Conservation (phyloP, 225 moss, liverwort and hornwort species). For the Pseudisothecium myosuroides region DNA sequence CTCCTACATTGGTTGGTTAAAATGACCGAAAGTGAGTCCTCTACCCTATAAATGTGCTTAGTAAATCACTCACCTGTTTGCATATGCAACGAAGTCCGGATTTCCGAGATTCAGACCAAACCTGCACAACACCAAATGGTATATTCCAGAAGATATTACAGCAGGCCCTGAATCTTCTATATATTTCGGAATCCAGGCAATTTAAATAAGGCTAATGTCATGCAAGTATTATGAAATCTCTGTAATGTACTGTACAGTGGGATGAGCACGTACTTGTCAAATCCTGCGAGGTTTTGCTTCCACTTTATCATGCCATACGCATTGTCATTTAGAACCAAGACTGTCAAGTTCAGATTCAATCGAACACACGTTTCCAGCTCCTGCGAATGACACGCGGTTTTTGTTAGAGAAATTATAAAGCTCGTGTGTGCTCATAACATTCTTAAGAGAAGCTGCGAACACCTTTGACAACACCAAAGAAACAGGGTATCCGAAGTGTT, state of each 20-base stretch:
- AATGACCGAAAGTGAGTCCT: not conserved
- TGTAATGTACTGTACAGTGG: not conserved
- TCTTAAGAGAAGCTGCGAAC: not conserved
- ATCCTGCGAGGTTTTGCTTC: slow-evolving; percentile 70
- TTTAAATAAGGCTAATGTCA: not conserved
- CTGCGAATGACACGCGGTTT: slow-evolving; percentile 4
- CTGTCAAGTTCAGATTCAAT: slow-evolving; percentile 63
- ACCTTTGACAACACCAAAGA: not conserved
- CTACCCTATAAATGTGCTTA: not conserved
- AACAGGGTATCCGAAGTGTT: not conserved
- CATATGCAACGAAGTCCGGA: slow-evolving; percentile 90
- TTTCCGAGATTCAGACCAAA: slow-evolving; percentile 80
- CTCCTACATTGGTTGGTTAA: not conserved
- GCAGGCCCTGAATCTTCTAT: not conserved
- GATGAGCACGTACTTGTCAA: slow-evolving; percentile 30
- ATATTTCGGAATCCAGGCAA: not conserved
- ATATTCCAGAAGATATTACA: not conserved
- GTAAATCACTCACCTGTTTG: slow-evolving; percentile 41
- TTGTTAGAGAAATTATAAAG: not conserved
- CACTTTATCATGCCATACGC: slow-evolving; percentile 97
- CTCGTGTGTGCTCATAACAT: not conserved
- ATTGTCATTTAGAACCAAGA: slow-evolving; percentile 82
- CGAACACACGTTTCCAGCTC: slow-evolving; percentile 93
- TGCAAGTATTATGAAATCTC: not conserved
- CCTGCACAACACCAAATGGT: slow-evolving; percentile 28